These are phyloP conservation scores for Clitopilus hobsonii DNA, from an alignment of 768 basidiomycete genomes.

Conservation along the genomic window DNA sequence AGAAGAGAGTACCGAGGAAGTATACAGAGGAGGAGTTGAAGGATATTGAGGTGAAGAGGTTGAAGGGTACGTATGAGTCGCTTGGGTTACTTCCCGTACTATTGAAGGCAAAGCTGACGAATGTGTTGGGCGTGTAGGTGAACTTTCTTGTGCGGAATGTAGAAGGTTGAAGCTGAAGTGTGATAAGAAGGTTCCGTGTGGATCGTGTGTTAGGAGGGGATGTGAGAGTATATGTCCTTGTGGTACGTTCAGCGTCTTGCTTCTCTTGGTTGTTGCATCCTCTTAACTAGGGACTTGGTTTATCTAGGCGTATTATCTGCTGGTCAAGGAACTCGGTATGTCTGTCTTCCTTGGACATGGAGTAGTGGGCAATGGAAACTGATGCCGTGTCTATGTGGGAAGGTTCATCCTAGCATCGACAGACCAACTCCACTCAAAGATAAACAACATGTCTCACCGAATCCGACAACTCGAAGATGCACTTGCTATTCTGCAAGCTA, in stretches of 20 bases:
- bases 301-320: constrained; percentile 41
- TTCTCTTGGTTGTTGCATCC: too few species aligned
- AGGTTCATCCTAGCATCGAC: constrained; percentile 68
- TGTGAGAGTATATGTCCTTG: constrained; percentile 65
- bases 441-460: constrained; percentile 61
- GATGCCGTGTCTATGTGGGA: background rate
- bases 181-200: constrained; percentile 48
- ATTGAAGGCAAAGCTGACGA: constrained; percentile 2
- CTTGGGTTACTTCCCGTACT: constrained; percentile 1
- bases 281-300: too few species aligned
- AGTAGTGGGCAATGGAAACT: background rate
- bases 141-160: constrained; percentile 53
- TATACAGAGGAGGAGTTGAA: constrained; percentile 46
- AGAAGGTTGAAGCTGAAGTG: constrained; percentile 46
- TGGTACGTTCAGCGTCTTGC: constrained; percentile 25
- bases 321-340: constrained; percentile 46
- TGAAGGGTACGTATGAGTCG: constrained; percentile 31
- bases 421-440: constrained; percentile 60
- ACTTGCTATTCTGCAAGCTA: constrained; percentile 54
- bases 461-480: constrained; percentile 70
- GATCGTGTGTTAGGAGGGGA: constrained; percentile 49
- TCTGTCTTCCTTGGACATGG: background rate
- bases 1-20: constrained; percentile 16
- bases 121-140: constrained; percentile 24
- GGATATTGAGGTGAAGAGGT: constrained; percentile 47